A percentile compares a stretch with the other conserved stretches of the same genome.
Evolutionary conservation across 2,329 filamentous ascomycete genomes (phyloP).

Genomic region (Cytospora leucostoma): DNA sequence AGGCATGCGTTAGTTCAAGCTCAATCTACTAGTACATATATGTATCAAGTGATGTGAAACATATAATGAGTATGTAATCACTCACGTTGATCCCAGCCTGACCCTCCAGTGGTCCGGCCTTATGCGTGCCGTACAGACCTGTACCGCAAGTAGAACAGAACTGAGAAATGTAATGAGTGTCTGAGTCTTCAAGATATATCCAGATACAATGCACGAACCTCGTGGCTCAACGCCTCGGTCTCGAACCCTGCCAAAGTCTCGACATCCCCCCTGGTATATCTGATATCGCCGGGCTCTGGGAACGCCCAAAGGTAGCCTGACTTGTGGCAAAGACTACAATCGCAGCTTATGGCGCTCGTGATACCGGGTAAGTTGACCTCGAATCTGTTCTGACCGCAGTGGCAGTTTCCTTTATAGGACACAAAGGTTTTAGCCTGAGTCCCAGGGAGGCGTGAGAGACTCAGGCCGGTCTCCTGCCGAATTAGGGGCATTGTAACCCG

Average conservation of each 20-base stretch:
- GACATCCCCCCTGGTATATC: conserved; percentile 17
- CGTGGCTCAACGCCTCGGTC: conserved; percentile 29
- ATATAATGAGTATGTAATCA: background rate
- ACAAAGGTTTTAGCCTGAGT: background rate
- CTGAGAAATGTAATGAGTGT: conserved; percentile 21
- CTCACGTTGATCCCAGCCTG: conserved; percentile 33
- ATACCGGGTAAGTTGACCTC: conserved; percentile 29
- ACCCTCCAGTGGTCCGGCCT: conserved; percentile 30
- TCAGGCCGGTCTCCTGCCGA: conserved; percentile 23
- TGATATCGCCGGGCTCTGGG: conserved; percentile 14
- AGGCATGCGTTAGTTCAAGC: background rate
- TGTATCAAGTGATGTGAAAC: no score
- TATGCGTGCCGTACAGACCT: conserved; percentile 34
- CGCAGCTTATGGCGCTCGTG: conserved; percentile 28
- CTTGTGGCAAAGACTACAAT: conserved; percentile 34
- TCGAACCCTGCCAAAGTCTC: conserved; percentile 18
- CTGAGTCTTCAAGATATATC: background rate
- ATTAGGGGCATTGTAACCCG: conserved; percentile 14
- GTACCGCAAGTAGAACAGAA: conserved; percentile 36
- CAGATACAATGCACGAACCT: conserved; percentile 25
- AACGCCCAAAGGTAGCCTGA: conserved; percentile 37
- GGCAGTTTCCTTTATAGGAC: conserved; percentile 34
- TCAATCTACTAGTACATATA: accelerated
- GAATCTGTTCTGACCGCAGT: conserved; percentile 36
- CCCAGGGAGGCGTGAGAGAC: conserved; percentile 4